These are phyloP conservation scores for Aspergillus nomiae DNA, from an alignment of 2,329 filamentous ascomycete species.

Conservation along the genomic window DNA sequence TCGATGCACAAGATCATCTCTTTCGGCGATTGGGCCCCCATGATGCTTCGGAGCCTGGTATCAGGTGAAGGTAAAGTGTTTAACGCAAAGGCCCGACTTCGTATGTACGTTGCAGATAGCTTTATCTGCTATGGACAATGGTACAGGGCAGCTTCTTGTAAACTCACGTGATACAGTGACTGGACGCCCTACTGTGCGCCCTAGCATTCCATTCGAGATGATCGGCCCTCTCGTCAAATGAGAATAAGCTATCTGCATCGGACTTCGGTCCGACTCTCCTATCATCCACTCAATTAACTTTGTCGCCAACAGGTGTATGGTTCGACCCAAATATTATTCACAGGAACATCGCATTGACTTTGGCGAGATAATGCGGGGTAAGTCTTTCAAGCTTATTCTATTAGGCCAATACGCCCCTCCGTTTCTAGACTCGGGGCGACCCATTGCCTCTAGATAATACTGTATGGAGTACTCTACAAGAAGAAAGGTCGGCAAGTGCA, in stretches of 20 bases:
- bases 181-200: too few species aligned
- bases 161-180: not conserved
- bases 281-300: not conserved
- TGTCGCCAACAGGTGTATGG: not conserved
- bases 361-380: not conserved
- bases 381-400: too few species aligned
- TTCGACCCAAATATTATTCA: not conserved
- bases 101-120: not conserved
- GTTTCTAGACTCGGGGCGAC: too few species aligned
- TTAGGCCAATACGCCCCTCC: too few species aligned
- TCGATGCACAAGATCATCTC: slow-evolving; percentile 15
- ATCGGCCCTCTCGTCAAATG: not conserved
- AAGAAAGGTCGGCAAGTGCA: not conserved
- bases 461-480: too few species aligned
- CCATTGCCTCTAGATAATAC: too few species aligned
- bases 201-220: not conserved
- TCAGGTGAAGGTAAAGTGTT: not conserved
- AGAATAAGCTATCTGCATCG: not conserved
- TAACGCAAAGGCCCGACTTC: not conserved
- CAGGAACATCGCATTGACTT: not conserved
- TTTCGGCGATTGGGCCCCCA: not conserved
- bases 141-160: not conserved
- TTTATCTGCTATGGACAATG: not conserved
- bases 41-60: not conserved
- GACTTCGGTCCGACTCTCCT: not conserved